Percentiles rank a stretch among this genome's conserved stretches.
Evolutionary conservation across 306 rosid species (phyloP).

Genomic region (Biancaea sappan): DNA sequence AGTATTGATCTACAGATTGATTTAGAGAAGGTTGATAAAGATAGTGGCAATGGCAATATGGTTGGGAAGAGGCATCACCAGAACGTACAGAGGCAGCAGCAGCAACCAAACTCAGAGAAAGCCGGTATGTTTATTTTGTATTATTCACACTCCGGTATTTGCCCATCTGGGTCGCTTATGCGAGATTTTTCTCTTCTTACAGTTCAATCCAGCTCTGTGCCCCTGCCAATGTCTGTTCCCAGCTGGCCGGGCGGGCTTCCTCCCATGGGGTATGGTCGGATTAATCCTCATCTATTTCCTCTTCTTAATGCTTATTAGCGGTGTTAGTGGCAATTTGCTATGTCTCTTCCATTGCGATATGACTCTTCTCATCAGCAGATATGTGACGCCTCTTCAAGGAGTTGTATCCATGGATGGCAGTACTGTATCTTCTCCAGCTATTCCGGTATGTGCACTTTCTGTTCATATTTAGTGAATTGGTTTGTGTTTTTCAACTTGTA

Average conservation of each 20-base stretch:
- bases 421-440: slow-evolving; percentile 68
- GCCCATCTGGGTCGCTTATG: slow-evolving; percentile 32
- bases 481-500: neutral
- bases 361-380: slow-evolving; percentile 67
- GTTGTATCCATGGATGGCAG: slow-evolving; percentile 90
- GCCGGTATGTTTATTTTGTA: slow-evolving; percentile 46
- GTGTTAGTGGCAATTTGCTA: neutral
- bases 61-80: slow-evolving; percentile 55
- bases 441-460: slow-evolving; percentile 53
- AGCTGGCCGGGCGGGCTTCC: slow-evolving; percentile 92
- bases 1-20: slow-evolving; percentile 67
- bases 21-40: slow-evolving; percentile 72
- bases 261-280: slow-evolving; percentile 73
- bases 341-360: slow-evolving; percentile 34
- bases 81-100: slow-evolving; percentile 48
- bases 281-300: slow-evolving; percentile 26
- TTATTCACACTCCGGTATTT: neutral
- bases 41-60: slow-evolving; percentile 16
- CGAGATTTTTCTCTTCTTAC: slow-evolving; percentile 23
- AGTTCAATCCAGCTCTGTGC: slow-evolving; percentile 71
- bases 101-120: slow-evolving; percentile 57
- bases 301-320: slow-evolving; percentile 16
- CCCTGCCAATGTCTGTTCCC: slow-evolving; percentile 76
- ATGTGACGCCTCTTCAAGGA: slow-evolving; percentile 78
- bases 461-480: neutral